phyloP scores from a whole-genome alignment of 139 green algal genomes.

The Chlorella sp. region DNA sequence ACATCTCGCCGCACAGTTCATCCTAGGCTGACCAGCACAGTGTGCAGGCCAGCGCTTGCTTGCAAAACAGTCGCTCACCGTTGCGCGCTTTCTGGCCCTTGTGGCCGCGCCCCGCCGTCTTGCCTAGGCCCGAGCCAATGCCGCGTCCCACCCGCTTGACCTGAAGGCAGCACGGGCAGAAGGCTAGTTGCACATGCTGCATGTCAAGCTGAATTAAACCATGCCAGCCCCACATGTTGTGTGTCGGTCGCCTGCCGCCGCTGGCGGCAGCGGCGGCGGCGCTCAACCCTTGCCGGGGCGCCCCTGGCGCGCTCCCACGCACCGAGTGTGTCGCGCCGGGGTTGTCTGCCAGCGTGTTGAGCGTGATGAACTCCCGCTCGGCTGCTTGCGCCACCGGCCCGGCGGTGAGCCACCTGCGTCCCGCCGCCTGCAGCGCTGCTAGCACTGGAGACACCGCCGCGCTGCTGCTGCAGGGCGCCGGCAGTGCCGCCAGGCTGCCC shows the following conservation, averaged over 20 bases:
- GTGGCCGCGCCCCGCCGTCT: constrained; percentile 78
- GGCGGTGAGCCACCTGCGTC: constrained; percentile 16
- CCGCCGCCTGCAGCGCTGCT: not conserved
- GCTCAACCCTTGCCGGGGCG: constrained; percentile 13
- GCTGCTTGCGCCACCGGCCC: not conserved
- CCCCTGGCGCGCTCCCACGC: constrained; percentile 2
- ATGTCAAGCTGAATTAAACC: too few species aligned
- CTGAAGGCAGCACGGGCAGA: constrained; percentile 25
- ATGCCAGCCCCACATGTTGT: too few species aligned
- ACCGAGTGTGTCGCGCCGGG: constrained; percentile 65
- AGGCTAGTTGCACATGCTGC: too few species aligned
- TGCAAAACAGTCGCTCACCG: too few species aligned
- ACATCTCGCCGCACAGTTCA: too few species aligned
- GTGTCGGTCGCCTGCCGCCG: too few species aligned
- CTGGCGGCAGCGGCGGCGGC: not conserved
- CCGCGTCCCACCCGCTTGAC: constrained; percentile 69
- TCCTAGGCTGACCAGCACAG: too few species aligned
- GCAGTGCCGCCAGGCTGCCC: not conserved
- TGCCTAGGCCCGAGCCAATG: constrained; percentile 75
- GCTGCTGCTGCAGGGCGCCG: not conserved
- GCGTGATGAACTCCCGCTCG: constrained; percentile 47
- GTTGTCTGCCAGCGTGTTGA: constrained; percentile 76
- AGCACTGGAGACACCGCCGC: not conserved
- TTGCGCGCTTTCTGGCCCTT: constrained; percentile 81
- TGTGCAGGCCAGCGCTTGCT: too few species aligned